phyloP scores from a whole-genome alignment of 2,329 filamentous ascomycete genomes.

The Aspergillus hortae region DNA sequence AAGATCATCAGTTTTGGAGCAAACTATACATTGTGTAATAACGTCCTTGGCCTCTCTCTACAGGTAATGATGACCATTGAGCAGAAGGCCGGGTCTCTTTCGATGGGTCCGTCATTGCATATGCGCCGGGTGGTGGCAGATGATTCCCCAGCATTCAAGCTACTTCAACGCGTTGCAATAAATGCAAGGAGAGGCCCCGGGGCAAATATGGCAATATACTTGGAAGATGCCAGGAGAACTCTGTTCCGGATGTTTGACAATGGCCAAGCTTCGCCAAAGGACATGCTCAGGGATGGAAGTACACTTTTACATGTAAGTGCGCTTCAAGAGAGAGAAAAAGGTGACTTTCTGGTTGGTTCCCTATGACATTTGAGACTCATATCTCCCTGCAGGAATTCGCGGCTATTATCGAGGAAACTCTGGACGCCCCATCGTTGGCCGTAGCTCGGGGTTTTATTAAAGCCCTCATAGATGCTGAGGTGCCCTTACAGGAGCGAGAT shows the following conservation, averaged over 20 bases:
- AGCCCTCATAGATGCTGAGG: not conserved
- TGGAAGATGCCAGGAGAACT: not conserved
- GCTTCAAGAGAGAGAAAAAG: too few species aligned
- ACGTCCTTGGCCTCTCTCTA: too few species aligned
- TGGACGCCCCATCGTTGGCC: not conserved
- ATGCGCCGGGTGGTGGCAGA: not conserved
- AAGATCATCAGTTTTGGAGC: too few species aligned
- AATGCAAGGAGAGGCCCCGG: not conserved
- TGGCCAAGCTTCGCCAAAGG: not conserved
- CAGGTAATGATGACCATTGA: too few species aligned
- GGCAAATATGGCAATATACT: not conserved
- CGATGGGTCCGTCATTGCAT: not conserved
- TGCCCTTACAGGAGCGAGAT: not conserved
- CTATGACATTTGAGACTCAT: not conserved
- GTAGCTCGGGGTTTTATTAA: not conserved
- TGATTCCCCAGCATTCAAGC: not conserved
- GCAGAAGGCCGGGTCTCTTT: too few species aligned
- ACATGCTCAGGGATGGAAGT: not conserved
- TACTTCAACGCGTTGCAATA: not conserved
- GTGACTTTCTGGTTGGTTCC: too few species aligned
- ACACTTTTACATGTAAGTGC: conserved; percentile 4
- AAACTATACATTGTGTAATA: too few species aligned
- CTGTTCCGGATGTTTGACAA: not conserved
- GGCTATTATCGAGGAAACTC: not conserved
- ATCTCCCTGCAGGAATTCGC: not conserved